Percentiles rank a stretch among this genome's conserved stretches.
These are phyloP conservation scores for Lichtheimia corymbifera DNA, from an alignment of 371 early-diverging fungal genomes.

Conservation along the genomic window DNA sequence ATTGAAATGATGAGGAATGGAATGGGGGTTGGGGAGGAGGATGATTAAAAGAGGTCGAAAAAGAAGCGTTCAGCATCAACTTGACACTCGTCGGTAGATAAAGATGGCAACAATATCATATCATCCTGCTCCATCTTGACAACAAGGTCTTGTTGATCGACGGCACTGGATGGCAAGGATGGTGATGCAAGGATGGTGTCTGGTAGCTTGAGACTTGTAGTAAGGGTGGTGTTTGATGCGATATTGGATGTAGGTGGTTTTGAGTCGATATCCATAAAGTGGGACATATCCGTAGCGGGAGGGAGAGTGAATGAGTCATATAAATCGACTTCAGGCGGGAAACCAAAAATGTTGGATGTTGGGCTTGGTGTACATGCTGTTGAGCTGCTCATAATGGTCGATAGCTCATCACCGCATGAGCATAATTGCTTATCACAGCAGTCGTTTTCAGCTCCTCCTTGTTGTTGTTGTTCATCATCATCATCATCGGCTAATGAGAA, in stretches of 20 bases:
- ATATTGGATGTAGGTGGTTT: slow-evolving; percentile 5
- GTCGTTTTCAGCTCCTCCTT: slow-evolving; percentile 4
- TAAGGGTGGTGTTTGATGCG: slow-evolving; percentile 11
- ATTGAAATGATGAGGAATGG: slow-evolving; percentile 6
- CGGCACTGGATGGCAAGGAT: slow-evolving; percentile 26
- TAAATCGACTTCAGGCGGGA: slow-evolving; percentile 16
- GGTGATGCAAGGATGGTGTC: slow-evolving; percentile 20
- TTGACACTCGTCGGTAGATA: slow-evolving; percentile 17
- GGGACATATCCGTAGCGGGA: slow-evolving; percentile 25
- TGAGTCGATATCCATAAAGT: slow-evolving; percentile 3
- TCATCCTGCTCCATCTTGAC: slow-evolving; percentile 26
- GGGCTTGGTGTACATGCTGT: slow-evolving; percentile 40
- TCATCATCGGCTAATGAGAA: slow-evolving; percentile 47
- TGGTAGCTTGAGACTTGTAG: slow-evolving; percentile 10
- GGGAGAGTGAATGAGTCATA: slow-evolving; percentile 44
- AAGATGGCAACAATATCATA: slow-evolving; percentile 11
- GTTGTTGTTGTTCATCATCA: slow-evolving; percentile 3
- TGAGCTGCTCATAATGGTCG: slow-evolving; percentile 16
- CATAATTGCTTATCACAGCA: slow-evolving; percentile 4
- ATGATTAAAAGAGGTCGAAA: slow-evolving; percentile 23
- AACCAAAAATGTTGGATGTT: slow-evolving; percentile 20
- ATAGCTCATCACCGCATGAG: slow-evolving; percentile 25
- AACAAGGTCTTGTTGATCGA: slow-evolving; percentile 26
- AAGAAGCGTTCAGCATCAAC: slow-evolving; percentile 4
- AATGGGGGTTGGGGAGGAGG: not conserved